Percentiles rank a stretch among this genome's conserved stretches.
These are phyloP conservation scores for Tolypocladium tropicale DNA, from an alignment of 2,329 filamentous ascomycete genomes.

Conservation along the genomic window DNA sequence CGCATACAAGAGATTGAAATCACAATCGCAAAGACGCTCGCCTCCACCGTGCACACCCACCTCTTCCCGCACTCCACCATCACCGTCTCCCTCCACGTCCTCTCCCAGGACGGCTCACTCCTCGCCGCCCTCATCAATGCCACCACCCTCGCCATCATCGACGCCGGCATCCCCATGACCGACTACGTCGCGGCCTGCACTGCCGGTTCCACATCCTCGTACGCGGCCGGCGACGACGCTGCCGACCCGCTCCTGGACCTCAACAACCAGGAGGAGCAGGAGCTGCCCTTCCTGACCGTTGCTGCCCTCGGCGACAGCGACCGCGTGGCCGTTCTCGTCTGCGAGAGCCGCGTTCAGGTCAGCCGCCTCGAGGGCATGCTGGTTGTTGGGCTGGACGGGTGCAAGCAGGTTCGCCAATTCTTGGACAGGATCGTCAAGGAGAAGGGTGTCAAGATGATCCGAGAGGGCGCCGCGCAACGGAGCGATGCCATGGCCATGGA, in stretches of 20 bases:
- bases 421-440: conserved; percentile 71
- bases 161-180: conserved; percentile 91
- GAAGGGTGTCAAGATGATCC: conserved; percentile 55
- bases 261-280: conserved; percentile 71
- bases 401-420: conserved; percentile 72
- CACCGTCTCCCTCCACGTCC: conserved; percentile 71
- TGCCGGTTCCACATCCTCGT: conserved; percentile 64
- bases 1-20: conserved; percentile 72
- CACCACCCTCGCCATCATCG: conserved; percentile 79
- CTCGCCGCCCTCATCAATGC: conserved; percentile 88
- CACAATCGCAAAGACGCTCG: conserved; percentile 68
- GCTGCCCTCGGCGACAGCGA: conserved; percentile 67
- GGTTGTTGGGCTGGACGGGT: conserved; percentile 84
- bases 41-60: conserved; percentile 70
- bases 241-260: conserved; percentile 74
- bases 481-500: conserved; percentile 41
- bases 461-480: conserved; percentile 40
- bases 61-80: conserved; percentile 86
- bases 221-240: conserved; percentile 52
- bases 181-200: conserved; percentile 87
- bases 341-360: conserved; percentile 83
- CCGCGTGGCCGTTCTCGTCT: conserved; percentile 66
- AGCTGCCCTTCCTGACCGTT: conserved; percentile 80
- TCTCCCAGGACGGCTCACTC: conserved; percentile 82
- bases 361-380: conserved; percentile 82